Percentiles rank a stretch among this genome's conserved stretches.
These are phyloP conservation scores for Friedmanniomyces simplex DNA, from an alignment of 495 filamentous ascomycete genomes.

Conservation along the genomic window DNA sequence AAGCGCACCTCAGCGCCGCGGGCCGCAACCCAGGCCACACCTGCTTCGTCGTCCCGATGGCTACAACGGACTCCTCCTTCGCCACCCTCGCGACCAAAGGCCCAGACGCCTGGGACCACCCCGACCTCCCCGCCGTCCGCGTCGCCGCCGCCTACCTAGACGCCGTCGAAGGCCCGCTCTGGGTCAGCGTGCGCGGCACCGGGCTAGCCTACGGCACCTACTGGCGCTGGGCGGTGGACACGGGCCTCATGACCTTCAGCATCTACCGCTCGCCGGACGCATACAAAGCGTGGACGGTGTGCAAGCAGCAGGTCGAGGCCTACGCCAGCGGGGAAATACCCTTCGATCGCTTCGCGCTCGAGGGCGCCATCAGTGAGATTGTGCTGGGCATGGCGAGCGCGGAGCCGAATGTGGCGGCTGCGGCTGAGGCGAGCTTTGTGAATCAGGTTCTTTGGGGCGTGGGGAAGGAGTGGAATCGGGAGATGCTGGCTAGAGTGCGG, in stretches of 20 bases:
- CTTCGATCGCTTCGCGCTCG: constrained; percentile 73
- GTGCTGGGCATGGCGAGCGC: constrained; percentile 76
- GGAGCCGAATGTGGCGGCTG: constrained; percentile 68
- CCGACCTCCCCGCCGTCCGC: constrained; percentile 68
- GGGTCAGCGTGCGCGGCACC: constrained; percentile 81
- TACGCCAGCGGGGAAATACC: constrained; percentile 47
- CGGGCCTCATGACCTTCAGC: constrained; percentile 66
- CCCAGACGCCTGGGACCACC: constrained; percentile 62
- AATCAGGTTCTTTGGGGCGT: constrained; percentile 67
- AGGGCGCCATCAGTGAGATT: constrained; percentile 82
- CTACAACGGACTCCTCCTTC: constrained; percentile 88
- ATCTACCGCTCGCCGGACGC: constrained; percentile 86
- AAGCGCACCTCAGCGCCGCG: constrained; percentile 55
- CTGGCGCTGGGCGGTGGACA: constrained; percentile 64
- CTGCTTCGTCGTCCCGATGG: constrained; percentile 77
- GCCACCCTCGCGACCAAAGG: constrained; percentile 64
- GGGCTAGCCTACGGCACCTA: constrained; percentile 81
- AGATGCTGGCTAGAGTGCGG: constrained; percentile 65
- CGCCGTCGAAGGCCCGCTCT: constrained; percentile 85
- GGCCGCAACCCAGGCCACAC: constrained; percentile 62
- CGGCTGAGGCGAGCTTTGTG: constrained; percentile 72
- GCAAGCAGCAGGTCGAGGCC: constrained; percentile 61
- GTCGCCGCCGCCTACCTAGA: constrained; percentile 87
- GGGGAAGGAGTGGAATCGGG: constrained; percentile 65
- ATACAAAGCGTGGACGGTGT: constrained; percentile 72